Percentiles rank a stretch among this genome's conserved stretches.
phyloP scores from a whole-genome alignment of 768 basidiomycete species.

The Antrodiella citrinella region DNA sequence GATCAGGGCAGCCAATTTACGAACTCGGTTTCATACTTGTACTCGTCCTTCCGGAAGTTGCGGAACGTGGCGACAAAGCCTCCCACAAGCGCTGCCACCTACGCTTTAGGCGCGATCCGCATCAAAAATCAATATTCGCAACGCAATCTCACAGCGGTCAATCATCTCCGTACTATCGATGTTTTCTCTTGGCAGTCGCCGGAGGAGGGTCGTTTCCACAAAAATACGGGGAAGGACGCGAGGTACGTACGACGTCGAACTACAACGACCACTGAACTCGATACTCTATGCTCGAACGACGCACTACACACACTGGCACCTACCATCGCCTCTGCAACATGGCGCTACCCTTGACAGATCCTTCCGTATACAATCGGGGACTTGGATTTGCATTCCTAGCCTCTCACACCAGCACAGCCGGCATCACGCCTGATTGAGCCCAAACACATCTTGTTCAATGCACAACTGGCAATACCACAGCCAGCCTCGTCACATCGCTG shows the following conservation, averaged over 20 bases:
- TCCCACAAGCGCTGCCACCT: too few relatives aligned
- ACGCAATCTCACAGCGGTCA: neutral
- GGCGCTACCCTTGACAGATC: neutral
- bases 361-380: neutral
- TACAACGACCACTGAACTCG: too few relatives aligned
- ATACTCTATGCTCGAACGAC: too few relatives aligned
- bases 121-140: neutral
- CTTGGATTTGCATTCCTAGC: neutral
- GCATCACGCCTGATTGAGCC: neutral
- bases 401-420: neutral
- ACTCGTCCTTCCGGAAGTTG: neutral
- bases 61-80: too few relatives aligned
- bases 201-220: too few relatives aligned
- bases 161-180: neutral
- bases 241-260: too few relatives aligned
- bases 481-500: too few relatives aligned
- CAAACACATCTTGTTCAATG: neutral
- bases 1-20: neutral
- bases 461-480: too few relatives aligned
- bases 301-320: neutral
- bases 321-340: neutral
- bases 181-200: neutral
- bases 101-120: constrained; percentile 1
- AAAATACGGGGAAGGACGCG: too few relatives aligned
- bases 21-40: neutral